Conservation (phyloP, 2,329 filamentous ascomycete genomes). For the Ophiostoma quercus region DNA sequence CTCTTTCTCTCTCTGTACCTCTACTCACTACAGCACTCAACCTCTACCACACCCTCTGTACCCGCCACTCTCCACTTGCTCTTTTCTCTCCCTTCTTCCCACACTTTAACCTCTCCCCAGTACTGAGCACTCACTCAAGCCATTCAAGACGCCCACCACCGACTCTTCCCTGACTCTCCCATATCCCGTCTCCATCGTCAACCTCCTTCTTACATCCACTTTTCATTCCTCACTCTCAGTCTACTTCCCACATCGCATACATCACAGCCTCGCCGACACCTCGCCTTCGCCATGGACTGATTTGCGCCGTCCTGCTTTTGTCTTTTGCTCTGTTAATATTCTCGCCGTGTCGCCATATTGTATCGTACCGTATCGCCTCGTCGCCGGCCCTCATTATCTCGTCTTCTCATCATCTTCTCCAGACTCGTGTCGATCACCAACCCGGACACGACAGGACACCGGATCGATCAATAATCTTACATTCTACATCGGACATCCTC, state of each 20-base stretch:
- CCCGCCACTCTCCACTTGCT: constrained; percentile 16
- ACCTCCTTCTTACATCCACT: constrained; percentile 12
- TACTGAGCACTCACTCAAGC: too few relatives aligned
- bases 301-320: neutral
- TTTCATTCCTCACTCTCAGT: neutral
- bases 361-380: too few relatives aligned
- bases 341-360: neutral
- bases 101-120: neutral
- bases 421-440: constrained; percentile 2
- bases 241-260: neutral
- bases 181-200: constrained; percentile 10
- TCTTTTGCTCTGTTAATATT: neutral
- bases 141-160: neutral
- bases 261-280: constrained; percentile 3
- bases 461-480: neutral
- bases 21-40: neutral
- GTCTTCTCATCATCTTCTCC: neutral
- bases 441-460: neutral
- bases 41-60: neutral
- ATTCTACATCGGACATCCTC: neutral
- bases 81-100: constrained; percentile 11
- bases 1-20: neutral
- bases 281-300: constrained; percentile 18
- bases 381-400: neutral
- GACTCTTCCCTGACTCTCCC: too few relatives aligned